phyloP scores from a whole-genome alignment of 305 asterid genomes.

The Fraxinus greggii region DNA sequence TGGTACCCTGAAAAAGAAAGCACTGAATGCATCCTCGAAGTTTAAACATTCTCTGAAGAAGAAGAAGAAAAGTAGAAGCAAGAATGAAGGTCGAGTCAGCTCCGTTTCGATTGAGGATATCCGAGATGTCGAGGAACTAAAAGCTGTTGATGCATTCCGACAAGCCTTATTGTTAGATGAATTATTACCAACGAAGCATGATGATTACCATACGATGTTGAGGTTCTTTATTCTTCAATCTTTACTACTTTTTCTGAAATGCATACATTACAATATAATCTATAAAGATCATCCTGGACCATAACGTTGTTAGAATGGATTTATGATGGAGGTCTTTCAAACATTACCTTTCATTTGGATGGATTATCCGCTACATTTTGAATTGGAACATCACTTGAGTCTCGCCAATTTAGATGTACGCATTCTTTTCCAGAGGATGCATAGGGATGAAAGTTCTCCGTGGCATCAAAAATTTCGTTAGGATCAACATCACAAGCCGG shows the following conservation, averaged over 20 bases:
- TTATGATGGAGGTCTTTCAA: neutral
- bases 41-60: constrained; percentile 43
- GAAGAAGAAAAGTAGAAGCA: constrained; percentile 31
- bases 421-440: neutral
- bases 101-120: constrained; percentile 74
- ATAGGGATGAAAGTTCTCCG: neutral
- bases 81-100: constrained; percentile 34
- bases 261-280: neutral
- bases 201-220: constrained; percentile 91
- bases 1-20: constrained; percentile 75
- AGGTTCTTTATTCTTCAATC: constrained; percentile 41
- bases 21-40: constrained; percentile 48
- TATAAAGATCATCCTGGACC: neutral
- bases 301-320: neutral
- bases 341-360: neutral
- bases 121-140: constrained; percentile 85
- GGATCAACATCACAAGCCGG: neutral
- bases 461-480: neutral
- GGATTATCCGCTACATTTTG: neutral
- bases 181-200: constrained; percentile 70
- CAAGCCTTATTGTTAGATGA: constrained; percentile 85
- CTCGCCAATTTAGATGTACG: neutral
- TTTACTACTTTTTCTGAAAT: constrained; percentile 5
- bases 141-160: constrained; percentile 81
- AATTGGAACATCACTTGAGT: neutral